These are phyloP conservation scores for Pseudogymnoascus sp. DNA, from an alignment of 2,329 filamentous ascomycete genomes.

Conservation along the genomic window DNA sequence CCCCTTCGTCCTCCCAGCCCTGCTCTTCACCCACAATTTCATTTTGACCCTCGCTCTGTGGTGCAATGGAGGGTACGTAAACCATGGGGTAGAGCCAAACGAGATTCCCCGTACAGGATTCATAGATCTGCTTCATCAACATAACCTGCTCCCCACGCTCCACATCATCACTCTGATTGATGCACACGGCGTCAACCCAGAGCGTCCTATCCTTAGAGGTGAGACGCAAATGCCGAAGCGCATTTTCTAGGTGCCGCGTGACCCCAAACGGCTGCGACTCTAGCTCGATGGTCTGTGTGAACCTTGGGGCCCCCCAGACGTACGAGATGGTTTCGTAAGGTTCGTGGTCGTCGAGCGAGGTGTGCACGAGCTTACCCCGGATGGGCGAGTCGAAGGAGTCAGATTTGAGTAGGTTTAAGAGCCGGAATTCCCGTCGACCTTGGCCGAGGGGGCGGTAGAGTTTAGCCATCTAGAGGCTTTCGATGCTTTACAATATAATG, in stretches of 20 bases:
- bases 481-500: not conserved
- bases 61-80: not conserved
- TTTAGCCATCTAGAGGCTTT: not conserved
- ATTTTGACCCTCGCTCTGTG: not conserved
- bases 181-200: slow-evolving; percentile 13
- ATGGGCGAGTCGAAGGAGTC: not conserved
- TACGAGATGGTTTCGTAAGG: slow-evolving; percentile 28
- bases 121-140: slow-evolving; percentile 14
- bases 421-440: not conserved
- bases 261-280: not conserved
- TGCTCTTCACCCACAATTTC: not conserved
- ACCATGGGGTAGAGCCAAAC: slow-evolving; percentile 11
- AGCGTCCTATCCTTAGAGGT: not conserved
- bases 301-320: slow-evolving; percentile 25
- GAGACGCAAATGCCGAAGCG: not conserved
- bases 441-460: not conserved
- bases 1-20: not conserved
- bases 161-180: slow-evolving; percentile 11
- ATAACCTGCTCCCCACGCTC: slow-evolving; percentile 13
- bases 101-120: slow-evolving; percentile 6
- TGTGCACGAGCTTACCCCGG: not conserved
- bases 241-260: slow-evolving; percentile 3
- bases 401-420: not conserved
- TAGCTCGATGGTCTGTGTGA: slow-evolving; percentile 5
- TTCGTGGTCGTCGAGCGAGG: not conserved